Evolutionary conservation across 257 asterid species (phyloP).

Genomic region (Rhazya stricta): DNA sequence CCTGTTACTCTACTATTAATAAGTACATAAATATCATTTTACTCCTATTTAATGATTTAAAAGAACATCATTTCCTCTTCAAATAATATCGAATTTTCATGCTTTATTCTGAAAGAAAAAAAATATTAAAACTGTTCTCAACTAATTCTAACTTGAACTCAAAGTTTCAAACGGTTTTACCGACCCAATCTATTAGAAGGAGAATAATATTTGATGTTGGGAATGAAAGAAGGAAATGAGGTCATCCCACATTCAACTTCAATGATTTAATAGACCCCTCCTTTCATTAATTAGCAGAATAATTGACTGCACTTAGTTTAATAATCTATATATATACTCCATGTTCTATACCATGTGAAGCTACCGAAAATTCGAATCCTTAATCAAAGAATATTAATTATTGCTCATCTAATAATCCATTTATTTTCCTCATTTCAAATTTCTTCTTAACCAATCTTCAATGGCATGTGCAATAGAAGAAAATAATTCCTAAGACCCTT

Average conservation of each 20-base stretch:
- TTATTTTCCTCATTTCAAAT: not conserved
- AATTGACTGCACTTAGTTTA: conserved; percentile 9
- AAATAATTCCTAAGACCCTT: no score
- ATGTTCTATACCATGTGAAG: conserved; percentile 55
- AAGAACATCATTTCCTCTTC: no score
- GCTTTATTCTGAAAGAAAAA: no score
- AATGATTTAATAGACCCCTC: conserved; percentile 9
- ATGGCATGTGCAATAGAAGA: not conserved
- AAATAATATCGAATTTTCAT: no score
- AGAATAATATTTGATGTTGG: conserved; percentile 12
- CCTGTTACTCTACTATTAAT: not conserved
- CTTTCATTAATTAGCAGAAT: conserved; percentile 23
- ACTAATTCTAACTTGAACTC: not conserved
- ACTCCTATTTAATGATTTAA: no score
- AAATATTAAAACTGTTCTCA: no score
- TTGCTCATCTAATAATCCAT: not conserved
- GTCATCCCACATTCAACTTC: conserved; percentile 12
- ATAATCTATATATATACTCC: conserved; percentile 25
- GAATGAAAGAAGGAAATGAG: not conserved
- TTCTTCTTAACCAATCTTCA: not conserved
- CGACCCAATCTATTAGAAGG: conserved; percentile 33
- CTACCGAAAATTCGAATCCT: conserved; percentile 28
- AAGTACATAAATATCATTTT: no score
- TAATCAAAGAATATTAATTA: conserved; percentile 7
- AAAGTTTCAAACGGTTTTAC: conserved; percentile 36